These are phyloP conservation scores for Phytophthora citricola DNA, from an alignment of 352 stramenopile genomes.

Conservation along the genomic window DNA sequence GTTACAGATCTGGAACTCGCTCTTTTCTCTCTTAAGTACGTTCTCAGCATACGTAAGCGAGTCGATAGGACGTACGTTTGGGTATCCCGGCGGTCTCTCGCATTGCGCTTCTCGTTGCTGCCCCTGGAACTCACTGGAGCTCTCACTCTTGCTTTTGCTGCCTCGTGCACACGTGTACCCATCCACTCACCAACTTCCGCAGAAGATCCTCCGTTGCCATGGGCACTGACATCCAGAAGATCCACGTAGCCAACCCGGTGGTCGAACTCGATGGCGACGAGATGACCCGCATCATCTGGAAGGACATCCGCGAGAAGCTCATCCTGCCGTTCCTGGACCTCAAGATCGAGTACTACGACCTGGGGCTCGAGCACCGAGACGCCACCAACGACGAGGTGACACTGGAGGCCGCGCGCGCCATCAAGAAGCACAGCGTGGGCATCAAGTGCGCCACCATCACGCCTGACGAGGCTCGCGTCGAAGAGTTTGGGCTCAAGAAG, in stretches of 20 bases:
- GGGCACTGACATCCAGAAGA: conserved; percentile 59
- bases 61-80: conserved; percentile 8
- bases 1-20: too few relatives aligned
- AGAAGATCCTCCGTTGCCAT: conserved; percentile 11
- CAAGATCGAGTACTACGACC: conserved; percentile 89
- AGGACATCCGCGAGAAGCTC: conserved; percentile 72
- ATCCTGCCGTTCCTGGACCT: conserved; percentile 87
- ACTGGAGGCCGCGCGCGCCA: conserved; percentile 77
- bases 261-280: conserved; percentile 90
- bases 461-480: conserved; percentile 82
- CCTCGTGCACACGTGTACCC: not conserved
- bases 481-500: conserved; percentile 87
- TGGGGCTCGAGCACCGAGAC: conserved; percentile 80
- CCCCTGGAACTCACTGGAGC: too few relatives aligned
- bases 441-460: conserved; percentile 93
- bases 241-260: conserved; percentile 78
- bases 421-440: conserved; percentile 81
- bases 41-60: conserved; percentile 18
- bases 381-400: conserved; percentile 88
- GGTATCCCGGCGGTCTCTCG: conserved; percentile 11
- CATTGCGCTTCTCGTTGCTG: conserved; percentile 14
- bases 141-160: conserved; percentile 29
- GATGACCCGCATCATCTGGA: conserved; percentile 86
- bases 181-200: not conserved
- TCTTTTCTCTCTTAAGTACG: not conserved